Percentiles rank a stretch among this genome's conserved stretches.
Conservation (phyloP, 78 protist species). For the Bigelowiella natans region DNA sequence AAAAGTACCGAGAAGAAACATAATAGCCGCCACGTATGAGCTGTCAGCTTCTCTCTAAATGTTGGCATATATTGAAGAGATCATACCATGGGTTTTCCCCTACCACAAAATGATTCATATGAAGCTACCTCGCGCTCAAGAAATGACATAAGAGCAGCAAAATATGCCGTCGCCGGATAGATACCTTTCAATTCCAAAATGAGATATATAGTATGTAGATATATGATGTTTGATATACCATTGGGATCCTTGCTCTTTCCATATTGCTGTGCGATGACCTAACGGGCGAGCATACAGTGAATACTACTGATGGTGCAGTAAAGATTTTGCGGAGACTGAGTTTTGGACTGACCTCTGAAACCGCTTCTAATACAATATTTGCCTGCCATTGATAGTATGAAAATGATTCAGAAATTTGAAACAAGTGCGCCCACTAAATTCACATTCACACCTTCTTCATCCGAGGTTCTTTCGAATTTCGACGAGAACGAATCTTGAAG, state of each 20-base stretch:
- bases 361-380: neutral
- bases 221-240: neutral
- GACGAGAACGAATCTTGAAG: neutral
- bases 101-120: too few relatives aligned
- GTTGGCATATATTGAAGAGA: too few relatives aligned
- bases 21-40: too few relatives aligned
- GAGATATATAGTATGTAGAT: neutral
- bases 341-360: neutral
- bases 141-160: neutral
- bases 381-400: too few relatives aligned
- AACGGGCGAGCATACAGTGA: neutral
- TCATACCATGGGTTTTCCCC: too few relatives aligned
- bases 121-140: neutral
- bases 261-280: neutral
- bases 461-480: neutral
- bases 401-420: neutral
- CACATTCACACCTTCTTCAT: neutral
- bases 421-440: neutral
- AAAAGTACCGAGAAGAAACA: too few relatives aligned
- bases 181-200: neutral
- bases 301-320: too few relatives aligned
- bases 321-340: neutral
- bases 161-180: neutral
- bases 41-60: too few relatives aligned
- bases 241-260: neutral